Percentiles rank a stretch among this genome's conserved stretches.
phyloP scores from a whole-genome alignment of 495 filamentous ascomycete species.

The Penicillium verhagenii region DNA sequence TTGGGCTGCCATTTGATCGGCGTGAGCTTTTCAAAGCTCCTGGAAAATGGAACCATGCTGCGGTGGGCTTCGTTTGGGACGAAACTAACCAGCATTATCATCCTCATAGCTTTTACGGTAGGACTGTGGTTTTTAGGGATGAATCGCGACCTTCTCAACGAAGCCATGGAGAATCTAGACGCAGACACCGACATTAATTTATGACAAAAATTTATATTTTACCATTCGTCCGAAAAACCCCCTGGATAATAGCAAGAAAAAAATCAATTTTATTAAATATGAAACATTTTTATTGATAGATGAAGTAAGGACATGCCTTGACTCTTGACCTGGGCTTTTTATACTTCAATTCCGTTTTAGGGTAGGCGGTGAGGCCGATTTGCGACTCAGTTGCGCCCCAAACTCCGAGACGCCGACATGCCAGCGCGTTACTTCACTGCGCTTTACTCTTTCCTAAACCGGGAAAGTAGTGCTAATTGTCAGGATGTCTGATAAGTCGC shows the following conservation, averaged over 20 bases:
- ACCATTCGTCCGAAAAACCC: too few species aligned
- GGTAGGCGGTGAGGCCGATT: slow-evolving; percentile 8
- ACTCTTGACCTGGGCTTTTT: not conserved
- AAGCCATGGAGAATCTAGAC: not conserved
- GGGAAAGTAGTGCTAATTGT: slow-evolving; percentile 3
- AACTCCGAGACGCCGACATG: slow-evolving; percentile 1
- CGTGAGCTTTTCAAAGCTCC: not conserved
- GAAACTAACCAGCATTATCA: not conserved
- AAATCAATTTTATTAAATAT: not conserved
- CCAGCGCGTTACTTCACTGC: not conserved
- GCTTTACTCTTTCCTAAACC: not conserved
- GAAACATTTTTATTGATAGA: not conserved
- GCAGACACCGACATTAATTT: not conserved
- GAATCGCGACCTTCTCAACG: not conserved
- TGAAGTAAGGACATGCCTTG: not conserved
- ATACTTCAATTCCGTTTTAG: slow-evolving; percentile 1
- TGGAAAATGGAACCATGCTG: not conserved
- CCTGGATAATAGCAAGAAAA: too few species aligned
- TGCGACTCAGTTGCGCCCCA: not conserved
- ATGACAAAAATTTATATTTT: not conserved
- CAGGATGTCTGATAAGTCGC: slow-evolving; percentile 16
- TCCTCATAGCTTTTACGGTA: not conserved
- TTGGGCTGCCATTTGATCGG: not conserved
- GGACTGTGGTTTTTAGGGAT: not conserved
- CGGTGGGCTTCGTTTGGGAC: not conserved